Evolutionary conservation across 1,284 basidiomycete species (phyloP), one percentile per base, ranked within the genome.

Genomic region (Schizophyllum amplum): DNA sequence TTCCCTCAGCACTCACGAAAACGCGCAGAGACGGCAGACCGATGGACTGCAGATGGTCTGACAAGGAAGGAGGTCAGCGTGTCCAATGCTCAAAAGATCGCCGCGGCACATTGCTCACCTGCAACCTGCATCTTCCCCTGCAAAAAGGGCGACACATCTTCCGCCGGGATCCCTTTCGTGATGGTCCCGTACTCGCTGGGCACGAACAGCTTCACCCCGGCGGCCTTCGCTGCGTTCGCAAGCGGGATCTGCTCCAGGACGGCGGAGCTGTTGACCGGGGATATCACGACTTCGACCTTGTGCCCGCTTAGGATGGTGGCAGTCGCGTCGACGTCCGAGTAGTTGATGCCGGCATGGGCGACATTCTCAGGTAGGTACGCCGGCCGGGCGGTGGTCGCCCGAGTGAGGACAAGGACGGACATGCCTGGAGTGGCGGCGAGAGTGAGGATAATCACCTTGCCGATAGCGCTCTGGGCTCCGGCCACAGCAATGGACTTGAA

Each of bases 61-160:
- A 7, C 17, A 1, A 26, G 15, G n/a, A n/a, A 23, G 6, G 5
- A 13, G 58, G 4, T 47, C 47, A 22, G 23, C 51, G 9, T 7
- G 1, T 51, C 22, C 27, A 15, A 6, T 5, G 24, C 13, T 13
- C 27, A 27, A 1, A 15, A 26, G 0, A n/a, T 17, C 4, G 52
- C 61, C 60, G 53, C 21, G 55, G 60, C 2, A 60, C 48, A n/a
- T n/a, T n/a, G n/a, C n/a, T n/a, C n/a, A n/a, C n/a, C n/a, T n/a
- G n/a, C n/a, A n/a, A n/a, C n/a, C 46, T 58, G 20, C 20, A 59
- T 54, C 53, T 68, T 68, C 17, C 33, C 55, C 46, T 63, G 63
- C 4, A 67, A 60, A 55, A 68, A 68, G 1, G 66, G 57, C 55
- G 62, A 60, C 6, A 67, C 63, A n/a, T 63, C 63, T 0, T 63